phyloP scores from a whole-genome alignment of 2,329 filamentous ascomycete genomes.

The Calonectria pseudoreteaudii region DNA sequence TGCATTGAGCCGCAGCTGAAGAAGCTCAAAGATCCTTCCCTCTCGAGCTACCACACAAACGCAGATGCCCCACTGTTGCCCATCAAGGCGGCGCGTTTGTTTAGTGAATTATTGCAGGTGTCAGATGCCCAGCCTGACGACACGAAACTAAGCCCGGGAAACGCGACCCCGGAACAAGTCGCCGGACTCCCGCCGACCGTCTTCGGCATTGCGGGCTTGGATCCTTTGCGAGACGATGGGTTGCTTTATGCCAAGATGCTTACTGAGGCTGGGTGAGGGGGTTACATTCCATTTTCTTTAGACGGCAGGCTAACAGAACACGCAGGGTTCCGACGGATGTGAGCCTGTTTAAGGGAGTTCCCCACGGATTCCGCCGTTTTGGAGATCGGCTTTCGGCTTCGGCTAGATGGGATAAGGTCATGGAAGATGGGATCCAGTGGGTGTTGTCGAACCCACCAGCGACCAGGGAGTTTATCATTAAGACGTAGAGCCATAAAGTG shows the following conservation, averaged over 20 bases:
- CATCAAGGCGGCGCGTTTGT: slow-evolving; percentile 35
- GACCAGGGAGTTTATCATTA: slow-evolving; percentile 38
- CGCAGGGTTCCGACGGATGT: slow-evolving; percentile 60
- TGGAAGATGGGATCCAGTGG: slow-evolving; percentile 58
- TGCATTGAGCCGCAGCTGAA: slow-evolving; percentile 42
- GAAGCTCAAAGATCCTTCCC: slow-evolving; percentile 47
- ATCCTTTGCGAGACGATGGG: slow-evolving; percentile 62
- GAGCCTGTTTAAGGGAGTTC: slow-evolving; percentile 63
- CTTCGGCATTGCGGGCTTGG: slow-evolving; percentile 58
- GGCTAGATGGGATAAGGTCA: slow-evolving; percentile 55
- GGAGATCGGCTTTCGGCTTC: slow-evolving; percentile 52
- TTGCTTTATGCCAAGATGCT: slow-evolving; percentile 59
- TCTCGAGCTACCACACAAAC: slow-evolving; percentile 58
- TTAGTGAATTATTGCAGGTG: slow-evolving; percentile 44
- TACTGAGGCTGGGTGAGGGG: slow-evolving; percentile 56
- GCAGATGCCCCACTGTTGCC: slow-evolving; percentile 63
- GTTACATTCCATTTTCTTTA: background rate
- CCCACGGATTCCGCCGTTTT: slow-evolving; percentile 61
- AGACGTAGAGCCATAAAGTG: background rate
- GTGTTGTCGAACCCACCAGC: slow-evolving; percentile 48
- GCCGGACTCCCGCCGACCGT: slow-evolving; percentile 56
- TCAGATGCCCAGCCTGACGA: slow-evolving; percentile 43
- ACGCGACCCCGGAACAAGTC: slow-evolving; percentile 47
- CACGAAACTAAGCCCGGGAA: slow-evolving; percentile 51
- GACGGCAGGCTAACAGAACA: background rate